phyloP scores from a whole-genome alignment of 2,329 filamentous ascomycete species.

The Nemania sp. region DNA sequence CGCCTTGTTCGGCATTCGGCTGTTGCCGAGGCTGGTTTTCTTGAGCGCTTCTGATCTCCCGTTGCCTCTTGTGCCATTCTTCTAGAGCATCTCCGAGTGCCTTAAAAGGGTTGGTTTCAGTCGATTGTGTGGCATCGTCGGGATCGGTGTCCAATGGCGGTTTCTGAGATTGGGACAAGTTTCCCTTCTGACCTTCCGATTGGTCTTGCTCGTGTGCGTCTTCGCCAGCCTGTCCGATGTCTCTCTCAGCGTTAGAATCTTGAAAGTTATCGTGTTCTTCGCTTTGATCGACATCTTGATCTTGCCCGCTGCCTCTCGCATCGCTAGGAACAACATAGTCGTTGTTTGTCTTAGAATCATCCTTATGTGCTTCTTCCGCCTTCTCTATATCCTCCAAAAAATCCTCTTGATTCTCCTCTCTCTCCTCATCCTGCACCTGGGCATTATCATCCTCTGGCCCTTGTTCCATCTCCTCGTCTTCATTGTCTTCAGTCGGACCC shows the following conservation, averaged over 20 bases:
- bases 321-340: slow-evolving; percentile 69
- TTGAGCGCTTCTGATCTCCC: slow-evolving; percentile 72
- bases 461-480: slow-evolving; percentile 59
- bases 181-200: slow-evolving; percentile 66
- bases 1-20: slow-evolving; percentile 53
- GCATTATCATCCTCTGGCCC: slow-evolving; percentile 46
- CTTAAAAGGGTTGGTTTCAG: slow-evolving; percentile 76
- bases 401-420: slow-evolving; percentile 43
- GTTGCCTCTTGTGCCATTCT: slow-evolving; percentile 87
- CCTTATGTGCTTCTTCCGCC: slow-evolving; percentile 36
- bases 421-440: slow-evolving; percentile 41
- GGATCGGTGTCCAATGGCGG: slow-evolving; percentile 50
- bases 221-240: slow-evolving; percentile 69
- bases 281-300: slow-evolving; percentile 66
- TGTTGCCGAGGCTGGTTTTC: slow-evolving; percentile 58
- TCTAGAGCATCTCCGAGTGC: slow-evolving; percentile 93
- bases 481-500: slow-evolving; percentile 51
- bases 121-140: slow-evolving; percentile 47
- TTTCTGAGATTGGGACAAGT: slow-evolving; percentile 53
- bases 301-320: slow-evolving; percentile 65
- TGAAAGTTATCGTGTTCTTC: slow-evolving; percentile 66
- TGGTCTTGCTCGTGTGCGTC: slow-evolving; percentile 66
- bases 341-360: slow-evolving; percentile 57
- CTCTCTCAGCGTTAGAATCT: slow-evolving; percentile 64
- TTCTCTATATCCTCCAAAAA: slow-evolving; percentile 41